Evolutionary conservation across 1,139 yeast genomes (phyloP).

Genomic region (Saccharomyces hybrid): DNA sequence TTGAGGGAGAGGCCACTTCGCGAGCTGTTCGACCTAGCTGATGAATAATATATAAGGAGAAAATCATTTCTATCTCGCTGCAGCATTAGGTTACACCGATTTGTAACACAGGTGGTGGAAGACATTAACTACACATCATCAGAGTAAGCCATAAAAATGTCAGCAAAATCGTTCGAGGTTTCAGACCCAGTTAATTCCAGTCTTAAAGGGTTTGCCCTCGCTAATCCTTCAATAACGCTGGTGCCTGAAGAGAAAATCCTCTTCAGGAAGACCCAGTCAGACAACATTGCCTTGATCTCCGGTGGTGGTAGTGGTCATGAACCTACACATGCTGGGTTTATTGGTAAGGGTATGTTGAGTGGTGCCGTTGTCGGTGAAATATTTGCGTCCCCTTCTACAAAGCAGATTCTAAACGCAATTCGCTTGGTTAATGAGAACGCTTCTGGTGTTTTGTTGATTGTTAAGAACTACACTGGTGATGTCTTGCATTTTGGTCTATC

Average conservation of each 20-base stretch:
- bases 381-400: conserved; percentile 89
- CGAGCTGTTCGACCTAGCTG: neutral
- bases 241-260: conserved; percentile 66
- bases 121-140: no score
- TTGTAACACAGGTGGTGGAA: no score
- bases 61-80: neutral
- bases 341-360: conserved; percentile 72
- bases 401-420: conserved; percentile 68
- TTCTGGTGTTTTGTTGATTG: conserved; percentile 66
- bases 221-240: conserved; percentile 58
- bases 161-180: conserved; percentile 34
- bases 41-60: neutral
- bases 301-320: conserved; percentile 98
- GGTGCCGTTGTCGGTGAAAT: conserved; percentile 86
- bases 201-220: conserved; percentile 58
- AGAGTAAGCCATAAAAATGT: neutral
- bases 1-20: neutral
- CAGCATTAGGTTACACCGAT: neutral
- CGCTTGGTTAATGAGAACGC: conserved; percentile 39
- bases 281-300: conserved; percentile 63
- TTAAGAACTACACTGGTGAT: conserved; percentile 92
- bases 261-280: conserved; percentile 36
- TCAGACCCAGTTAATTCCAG: conserved; percentile 58
- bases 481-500: conserved; percentile 86
- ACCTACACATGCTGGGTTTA: conserved; percentile 87